Evolutionary conservation across 768 basidiomycete genomes (phyloP).

Genomic region (Mycena capillaripes): DNA sequence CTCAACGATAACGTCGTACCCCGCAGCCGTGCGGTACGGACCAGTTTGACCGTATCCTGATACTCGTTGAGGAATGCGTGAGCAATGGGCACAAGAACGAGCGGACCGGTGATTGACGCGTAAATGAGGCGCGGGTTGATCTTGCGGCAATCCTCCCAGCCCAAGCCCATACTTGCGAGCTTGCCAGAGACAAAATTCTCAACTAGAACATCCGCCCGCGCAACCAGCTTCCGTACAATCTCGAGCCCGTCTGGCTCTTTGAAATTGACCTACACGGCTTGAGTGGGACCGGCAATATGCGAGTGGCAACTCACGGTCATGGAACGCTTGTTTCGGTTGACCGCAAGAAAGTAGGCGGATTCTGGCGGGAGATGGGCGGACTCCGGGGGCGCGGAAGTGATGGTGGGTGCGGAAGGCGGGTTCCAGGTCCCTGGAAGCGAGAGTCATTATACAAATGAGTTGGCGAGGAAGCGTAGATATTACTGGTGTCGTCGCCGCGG

Average conservation of each 20-base stretch:
- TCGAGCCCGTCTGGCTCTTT: constrained; percentile 83
- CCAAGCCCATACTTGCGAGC: constrained; percentile 86
- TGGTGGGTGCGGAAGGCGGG: constrained; percentile 70
- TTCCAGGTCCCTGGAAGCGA: constrained; percentile 70
- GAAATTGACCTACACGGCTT: constrained; percentile 65
- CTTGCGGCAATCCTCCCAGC: constrained; percentile 83
- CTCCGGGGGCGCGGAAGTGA: constrained; percentile 62
- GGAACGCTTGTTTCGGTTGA: constrained; percentile 91
- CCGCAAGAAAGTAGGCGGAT: constrained; percentile 92
- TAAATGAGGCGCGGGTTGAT: constrained; percentile 90
- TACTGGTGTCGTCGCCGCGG: constrained; percentile 92
- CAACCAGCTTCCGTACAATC: constrained; percentile 79
- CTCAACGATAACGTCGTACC: constrained; percentile 91
- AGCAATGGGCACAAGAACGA: constrained; percentile 5
- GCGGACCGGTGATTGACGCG: constrained; percentile 86
- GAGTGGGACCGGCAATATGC: not conserved
- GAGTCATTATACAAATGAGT: constrained; percentile 14
- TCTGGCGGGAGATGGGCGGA: constrained; percentile 84
- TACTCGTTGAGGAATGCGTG: not conserved
- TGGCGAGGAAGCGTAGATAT: constrained; percentile 42
- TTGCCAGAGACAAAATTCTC: constrained; percentile 93
- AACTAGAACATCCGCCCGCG: constrained; percentile 85
- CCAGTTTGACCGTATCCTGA: constrained; percentile 90
- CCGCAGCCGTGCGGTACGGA: constrained; percentile 85
- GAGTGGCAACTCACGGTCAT: constrained; percentile 68